These are phyloP conservation scores for Eimeria acervulina DNA, from an alignment of 169 alveolate species.

Conservation along the genomic window DNA sequence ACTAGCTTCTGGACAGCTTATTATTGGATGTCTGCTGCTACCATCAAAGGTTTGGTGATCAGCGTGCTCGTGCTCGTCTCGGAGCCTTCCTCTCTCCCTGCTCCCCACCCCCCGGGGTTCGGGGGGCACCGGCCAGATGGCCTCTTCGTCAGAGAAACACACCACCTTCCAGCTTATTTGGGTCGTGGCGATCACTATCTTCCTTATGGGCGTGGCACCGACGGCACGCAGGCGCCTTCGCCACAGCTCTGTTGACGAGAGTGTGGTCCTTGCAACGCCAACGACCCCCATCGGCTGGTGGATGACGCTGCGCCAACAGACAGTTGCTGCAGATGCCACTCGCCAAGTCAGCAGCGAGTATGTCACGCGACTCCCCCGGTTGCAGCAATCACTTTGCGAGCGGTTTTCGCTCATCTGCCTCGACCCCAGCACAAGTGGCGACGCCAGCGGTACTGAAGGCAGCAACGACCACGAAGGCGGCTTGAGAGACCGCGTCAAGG, in stretches of 20 bases:
- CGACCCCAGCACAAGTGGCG: neutral
- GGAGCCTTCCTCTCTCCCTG: neutral
- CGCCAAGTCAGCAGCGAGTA: constrained; percentile 50
- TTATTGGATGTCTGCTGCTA: constrained; percentile 20
- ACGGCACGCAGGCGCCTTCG: constrained; percentile 65
- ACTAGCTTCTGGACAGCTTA: neutral
- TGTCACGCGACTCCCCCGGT: constrained; percentile 7
- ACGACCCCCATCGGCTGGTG: constrained; percentile 23
- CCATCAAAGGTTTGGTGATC: neutral
- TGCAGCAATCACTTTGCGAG: constrained; percentile 27
- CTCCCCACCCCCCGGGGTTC: constrained; percentile 47
- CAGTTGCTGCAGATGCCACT: constrained; percentile 55
- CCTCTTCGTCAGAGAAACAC: constrained; percentile 27
- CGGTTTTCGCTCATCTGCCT: constrained; percentile 48
- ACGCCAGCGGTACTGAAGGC: neutral
- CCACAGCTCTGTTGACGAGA: neutral
- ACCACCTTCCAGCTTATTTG: constrained; percentile 21
- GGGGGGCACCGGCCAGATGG: constrained; percentile 55
- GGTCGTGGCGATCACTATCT: constrained; percentile 24
- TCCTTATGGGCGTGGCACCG: constrained; percentile 43
- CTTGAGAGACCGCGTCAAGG: neutral
- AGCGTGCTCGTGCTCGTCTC: neutral
- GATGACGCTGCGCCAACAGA: constrained; percentile 24
- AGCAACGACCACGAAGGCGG: constrained; percentile 17
- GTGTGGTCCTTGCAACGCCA: neutral